A percentile compares a stretch with the other conserved stretches of the same genome.
Conservation (phyloP, 345 rosid genomes). For the Clarkia xantiana region DNA sequence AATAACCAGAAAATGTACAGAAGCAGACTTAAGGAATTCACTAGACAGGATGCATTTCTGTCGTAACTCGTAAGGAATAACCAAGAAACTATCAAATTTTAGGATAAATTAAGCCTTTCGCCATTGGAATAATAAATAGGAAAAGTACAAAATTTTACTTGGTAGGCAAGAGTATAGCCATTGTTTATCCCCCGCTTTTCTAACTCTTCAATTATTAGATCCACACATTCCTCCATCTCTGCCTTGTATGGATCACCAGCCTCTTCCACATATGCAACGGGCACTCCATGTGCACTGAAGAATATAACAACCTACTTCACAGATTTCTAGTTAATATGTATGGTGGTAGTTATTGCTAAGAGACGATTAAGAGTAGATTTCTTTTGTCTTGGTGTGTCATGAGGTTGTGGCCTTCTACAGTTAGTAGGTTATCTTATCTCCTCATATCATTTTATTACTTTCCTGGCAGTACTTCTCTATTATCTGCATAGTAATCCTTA, state of each 20-base stretch:
- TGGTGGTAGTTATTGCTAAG: no score
- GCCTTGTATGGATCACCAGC: slow-evolving; percentile 99
- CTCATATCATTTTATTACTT: no score
- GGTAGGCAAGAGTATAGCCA: slow-evolving; percentile 85
- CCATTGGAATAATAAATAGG: slow-evolving; percentile 2
- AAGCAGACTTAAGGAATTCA: no score
- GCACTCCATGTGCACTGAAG: slow-evolving; percentile 99
- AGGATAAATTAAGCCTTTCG: neutral
- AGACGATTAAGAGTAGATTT: no score
- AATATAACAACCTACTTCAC: slow-evolving; percentile 74
- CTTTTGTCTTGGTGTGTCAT: no score
- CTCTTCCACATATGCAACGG: slow-evolving; percentile 96
- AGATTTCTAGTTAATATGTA: slow-evolving; percentile 2
- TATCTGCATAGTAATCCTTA: no score
- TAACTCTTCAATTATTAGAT: slow-evolving; percentile 88
- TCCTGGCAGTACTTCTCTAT: no score
- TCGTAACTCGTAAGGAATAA: neutral
- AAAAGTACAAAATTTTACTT: slow-evolving; percentile 29
- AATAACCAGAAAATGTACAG: no score
- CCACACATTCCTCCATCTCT: slow-evolving; percentile 98
- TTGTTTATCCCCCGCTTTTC: slow-evolving; percentile 67
- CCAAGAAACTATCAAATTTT: neutral
- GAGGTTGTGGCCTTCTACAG: no score
- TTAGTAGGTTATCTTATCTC: no score
- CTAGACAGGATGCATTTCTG: no score